phyloP scores from a whole-genome alignment of 2,329 filamentous ascomycete species.

The Alternaria longipes region DNA sequence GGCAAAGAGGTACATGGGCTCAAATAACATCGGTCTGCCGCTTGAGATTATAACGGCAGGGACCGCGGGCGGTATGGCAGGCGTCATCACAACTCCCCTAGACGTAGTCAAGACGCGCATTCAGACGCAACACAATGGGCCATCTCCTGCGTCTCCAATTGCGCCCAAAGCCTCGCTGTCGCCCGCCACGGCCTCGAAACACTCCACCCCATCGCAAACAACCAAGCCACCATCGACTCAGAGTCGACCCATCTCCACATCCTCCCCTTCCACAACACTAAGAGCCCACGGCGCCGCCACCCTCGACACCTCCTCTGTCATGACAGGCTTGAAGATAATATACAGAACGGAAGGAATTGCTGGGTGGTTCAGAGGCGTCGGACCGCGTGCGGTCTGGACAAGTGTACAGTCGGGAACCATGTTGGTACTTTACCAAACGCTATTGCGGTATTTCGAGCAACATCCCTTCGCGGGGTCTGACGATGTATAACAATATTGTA shows the following conservation, averaged over 20 bases:
- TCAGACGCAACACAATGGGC: slow-evolving; percentile 83
- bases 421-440: slow-evolving; percentile 91
- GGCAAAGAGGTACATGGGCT: slow-evolving; percentile 80
- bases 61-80: slow-evolving; percentile 88
- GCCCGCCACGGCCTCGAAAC: slow-evolving; percentile 42
- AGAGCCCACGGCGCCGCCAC: slow-evolving; percentile 79
- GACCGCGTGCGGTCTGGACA: slow-evolving; percentile 93
- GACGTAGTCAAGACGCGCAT: slow-evolving; percentile 97
- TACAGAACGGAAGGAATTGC: slow-evolving; percentile 88
- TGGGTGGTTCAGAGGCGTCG: slow-evolving; percentile 95
- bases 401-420: slow-evolving; percentile 97
- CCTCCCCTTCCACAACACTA: slow-evolving; percentile 84
- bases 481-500: slow-evolving; percentile 25
- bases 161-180: slow-evolving; percentile 28
- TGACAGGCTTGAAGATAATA: slow-evolving; percentile 84
- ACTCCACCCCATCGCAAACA: slow-evolving; percentile 35
- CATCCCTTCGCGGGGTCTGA: slow-evolving; percentile 48
- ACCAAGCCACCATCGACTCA: slow-evolving; percentile 36
- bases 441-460: slow-evolving; percentile 79
- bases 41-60: slow-evolving; percentile 91
- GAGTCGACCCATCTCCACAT: slow-evolving; percentile 84
- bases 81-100: slow-evolving; percentile 92
- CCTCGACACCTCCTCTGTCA: slow-evolving; percentile 88
- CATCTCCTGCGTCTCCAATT: slow-evolving; percentile 19
- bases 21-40: slow-evolving; percentile 82